Conservation (phyloP, 116 monocot genomes). For the Trichopus zeylanicus region DNA sequence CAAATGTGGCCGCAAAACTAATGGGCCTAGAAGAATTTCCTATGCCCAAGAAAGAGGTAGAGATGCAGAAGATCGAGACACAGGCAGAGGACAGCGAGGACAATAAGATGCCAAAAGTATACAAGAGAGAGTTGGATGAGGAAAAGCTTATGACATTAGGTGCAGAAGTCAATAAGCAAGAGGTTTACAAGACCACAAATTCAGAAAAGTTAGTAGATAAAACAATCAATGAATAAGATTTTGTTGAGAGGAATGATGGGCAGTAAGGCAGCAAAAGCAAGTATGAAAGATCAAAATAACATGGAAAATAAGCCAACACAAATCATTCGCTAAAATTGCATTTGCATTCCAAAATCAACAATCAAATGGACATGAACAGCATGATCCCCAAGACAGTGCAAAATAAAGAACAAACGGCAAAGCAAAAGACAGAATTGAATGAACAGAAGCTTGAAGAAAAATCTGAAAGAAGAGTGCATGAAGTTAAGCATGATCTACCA, state of each 20-base stretch:
- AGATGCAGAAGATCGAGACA: slow-evolving; percentile 2
- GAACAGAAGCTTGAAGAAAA: slow-evolving; percentile 1
- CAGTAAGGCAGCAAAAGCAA: slow-evolving; percentile 7
- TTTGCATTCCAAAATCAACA: neutral
- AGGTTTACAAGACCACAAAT: slow-evolving; percentile 1
- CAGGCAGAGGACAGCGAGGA: neutral
- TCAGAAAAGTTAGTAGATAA: neutral
- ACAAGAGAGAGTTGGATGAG: slow-evolving; percentile 2
- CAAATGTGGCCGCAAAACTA: slow-evolving; percentile 73
- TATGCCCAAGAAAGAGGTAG: slow-evolving; percentile 12
- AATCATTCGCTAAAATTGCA: neutral
- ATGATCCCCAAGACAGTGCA: slow-evolving; percentile 5
- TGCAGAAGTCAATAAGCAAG: slow-evolving; percentile 5
- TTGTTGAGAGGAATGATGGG: neutral
- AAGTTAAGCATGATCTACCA: neutral
- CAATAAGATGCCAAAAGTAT: neutral
- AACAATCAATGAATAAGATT: slow-evolving; percentile 6
- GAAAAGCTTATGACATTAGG: slow-evolving; percentile 6
- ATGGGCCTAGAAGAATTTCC: slow-evolving; percentile 89
- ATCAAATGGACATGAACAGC: slow-evolving; percentile 3
- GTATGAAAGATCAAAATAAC: neutral
- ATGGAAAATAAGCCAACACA: neutral
- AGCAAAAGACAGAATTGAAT: neutral
- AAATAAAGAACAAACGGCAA: slow-evolving; percentile 6
- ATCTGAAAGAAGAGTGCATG: neutral